Evolutionary conservation across 2,329 filamentous ascomycete genomes (phyloP).

Genomic region (Botrytis porri): DNA sequence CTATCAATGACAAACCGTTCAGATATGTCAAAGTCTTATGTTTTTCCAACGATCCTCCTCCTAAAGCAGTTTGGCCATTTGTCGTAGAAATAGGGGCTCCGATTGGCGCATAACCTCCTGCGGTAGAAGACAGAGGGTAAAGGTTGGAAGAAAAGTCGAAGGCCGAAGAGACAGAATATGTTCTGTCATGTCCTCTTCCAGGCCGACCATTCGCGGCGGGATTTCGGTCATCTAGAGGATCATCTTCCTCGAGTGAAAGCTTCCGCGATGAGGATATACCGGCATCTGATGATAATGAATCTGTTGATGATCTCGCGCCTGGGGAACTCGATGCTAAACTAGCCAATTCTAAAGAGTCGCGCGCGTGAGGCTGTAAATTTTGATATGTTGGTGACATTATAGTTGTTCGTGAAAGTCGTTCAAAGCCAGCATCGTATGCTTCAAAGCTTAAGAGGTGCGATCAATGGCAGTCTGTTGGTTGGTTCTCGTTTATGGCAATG

Average conservation of each 20-base stretch:
- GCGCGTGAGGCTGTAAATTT: constrained; percentile 41
- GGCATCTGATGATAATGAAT: constrained; percentile 76
- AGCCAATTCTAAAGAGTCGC: constrained; percentile 95
- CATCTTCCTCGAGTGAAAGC: constrained; percentile 82
- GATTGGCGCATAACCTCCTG: constrained; percentile 78
- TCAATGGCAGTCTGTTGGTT: not conserved
- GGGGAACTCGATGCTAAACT: constrained; percentile 85
- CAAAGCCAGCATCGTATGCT: constrained; percentile 18
- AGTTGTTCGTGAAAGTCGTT: constrained; percentile 17
- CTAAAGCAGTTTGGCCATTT: constrained; percentile 54
- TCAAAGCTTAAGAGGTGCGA: not conserved
- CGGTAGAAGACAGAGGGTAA: constrained; percentile 84
- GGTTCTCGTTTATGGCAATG: constrained; percentile 15
- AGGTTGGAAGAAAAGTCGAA: constrained; percentile 95
- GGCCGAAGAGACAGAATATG: constrained; percentile 86
- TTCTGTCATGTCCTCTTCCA: constrained; percentile 53
- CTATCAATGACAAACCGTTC: constrained; percentile 86
- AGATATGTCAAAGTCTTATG: constrained; percentile 94
- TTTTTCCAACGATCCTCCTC: constrained; percentile 83
- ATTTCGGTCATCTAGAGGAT: constrained; percentile 67
- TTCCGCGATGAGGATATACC: constrained; percentile 90
- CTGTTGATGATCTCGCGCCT: constrained; percentile 56
- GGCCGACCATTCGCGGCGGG: constrained; percentile 43
- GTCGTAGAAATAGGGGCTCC: constrained; percentile 66
- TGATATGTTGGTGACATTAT: constrained; percentile 36